Conservation (phyloP, 306 rosid genomes). For the Abrus pulchellus region DNA sequence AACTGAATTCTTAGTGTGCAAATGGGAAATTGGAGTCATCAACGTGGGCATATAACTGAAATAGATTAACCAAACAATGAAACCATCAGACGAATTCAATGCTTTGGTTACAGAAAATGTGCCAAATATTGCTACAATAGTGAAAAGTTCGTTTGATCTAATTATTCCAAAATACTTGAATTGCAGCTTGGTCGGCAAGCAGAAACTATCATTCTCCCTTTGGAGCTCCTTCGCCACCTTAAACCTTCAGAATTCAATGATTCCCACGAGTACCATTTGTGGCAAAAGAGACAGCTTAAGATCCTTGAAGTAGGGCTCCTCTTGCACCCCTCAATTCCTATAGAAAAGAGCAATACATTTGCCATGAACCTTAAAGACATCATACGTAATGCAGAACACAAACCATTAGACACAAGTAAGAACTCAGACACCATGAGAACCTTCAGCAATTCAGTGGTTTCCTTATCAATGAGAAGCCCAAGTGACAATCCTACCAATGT, state of each 20-base stretch:
- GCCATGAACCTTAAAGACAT: slow-evolving; percentile 68
- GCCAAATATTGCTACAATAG: neutral
- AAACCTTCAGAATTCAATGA: slow-evolving; percentile 90
- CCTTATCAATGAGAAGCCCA: slow-evolving; percentile 75
- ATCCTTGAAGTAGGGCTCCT: slow-evolving; percentile 85
- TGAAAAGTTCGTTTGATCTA: slow-evolving; percentile 12
- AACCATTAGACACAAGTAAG: slow-evolving; percentile 74
- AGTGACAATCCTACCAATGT: slow-evolving; percentile 67
- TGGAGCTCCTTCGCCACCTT: slow-evolving; percentile 84
- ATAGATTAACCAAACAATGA: neutral
- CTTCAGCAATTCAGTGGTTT: slow-evolving; percentile 75
- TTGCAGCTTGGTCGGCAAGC: slow-evolving; percentile 87
- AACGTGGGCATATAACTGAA: neutral
- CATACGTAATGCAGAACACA: slow-evolving; percentile 55
- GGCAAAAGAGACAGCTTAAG: slow-evolving; percentile 93
- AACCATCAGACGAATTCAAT: neutral
- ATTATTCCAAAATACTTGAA: slow-evolving; percentile 9
- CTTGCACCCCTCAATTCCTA: slow-evolving; percentile 73
- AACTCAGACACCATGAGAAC: slow-evolving; percentile 90
- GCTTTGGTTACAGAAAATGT: slow-evolving; percentile 20
- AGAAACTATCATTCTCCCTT: slow-evolving; percentile 89
- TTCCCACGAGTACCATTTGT: slow-evolving; percentile 75
- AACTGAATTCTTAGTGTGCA: neutral
- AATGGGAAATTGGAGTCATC: neutral
- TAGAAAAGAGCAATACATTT: slow-evolving; percentile 69